Conservation (phyloP, 2,329 filamentous ascomycete genomes). For the Colletotrichum liriopes region DNA sequence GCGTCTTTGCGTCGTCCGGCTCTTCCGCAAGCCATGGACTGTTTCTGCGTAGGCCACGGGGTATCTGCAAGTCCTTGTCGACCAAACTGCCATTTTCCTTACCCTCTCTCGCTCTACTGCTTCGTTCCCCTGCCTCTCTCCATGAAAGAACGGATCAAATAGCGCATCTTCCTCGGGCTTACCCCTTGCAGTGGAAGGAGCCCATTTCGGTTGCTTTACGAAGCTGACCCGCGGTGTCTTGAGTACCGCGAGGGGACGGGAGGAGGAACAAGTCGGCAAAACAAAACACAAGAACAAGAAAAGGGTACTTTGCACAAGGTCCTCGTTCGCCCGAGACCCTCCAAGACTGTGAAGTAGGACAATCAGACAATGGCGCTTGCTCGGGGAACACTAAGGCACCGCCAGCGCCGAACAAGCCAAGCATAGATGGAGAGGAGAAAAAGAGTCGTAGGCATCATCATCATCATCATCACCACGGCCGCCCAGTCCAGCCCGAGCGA, state of each 20-base stretch:
- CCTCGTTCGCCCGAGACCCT: background rate
- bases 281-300: background rate
- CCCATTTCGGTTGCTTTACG: background rate
- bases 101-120: background rate
- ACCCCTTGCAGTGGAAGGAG: background rate
- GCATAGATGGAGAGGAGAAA: background rate
- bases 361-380: slow-evolving; percentile 5
- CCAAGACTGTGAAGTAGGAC: background rate
- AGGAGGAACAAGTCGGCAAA: background rate
- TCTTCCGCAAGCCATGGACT: slow-evolving; percentile 29
- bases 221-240: background rate
- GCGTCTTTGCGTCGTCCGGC: slow-evolving; percentile 37
- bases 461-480: slow-evolving; percentile 14
- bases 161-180: background rate
- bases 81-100: background rate
- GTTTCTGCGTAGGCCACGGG: background rate
- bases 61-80: slow-evolving; percentile 15
- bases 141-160: background rate
- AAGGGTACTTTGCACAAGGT: background rate
- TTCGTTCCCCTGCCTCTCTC: background rate
- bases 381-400: slow-evolving; percentile 17
- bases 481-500: slow-evolving; percentile 17
- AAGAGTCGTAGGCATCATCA: slow-evolving; percentile 32
- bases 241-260: background rate
- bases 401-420: slow-evolving; percentile 11